Evolutionary conservation across 2,329 filamentous ascomycete species (phyloP), one percentile per base, ranked within the genome.

Genomic region (Nemania sp.): DNA sequence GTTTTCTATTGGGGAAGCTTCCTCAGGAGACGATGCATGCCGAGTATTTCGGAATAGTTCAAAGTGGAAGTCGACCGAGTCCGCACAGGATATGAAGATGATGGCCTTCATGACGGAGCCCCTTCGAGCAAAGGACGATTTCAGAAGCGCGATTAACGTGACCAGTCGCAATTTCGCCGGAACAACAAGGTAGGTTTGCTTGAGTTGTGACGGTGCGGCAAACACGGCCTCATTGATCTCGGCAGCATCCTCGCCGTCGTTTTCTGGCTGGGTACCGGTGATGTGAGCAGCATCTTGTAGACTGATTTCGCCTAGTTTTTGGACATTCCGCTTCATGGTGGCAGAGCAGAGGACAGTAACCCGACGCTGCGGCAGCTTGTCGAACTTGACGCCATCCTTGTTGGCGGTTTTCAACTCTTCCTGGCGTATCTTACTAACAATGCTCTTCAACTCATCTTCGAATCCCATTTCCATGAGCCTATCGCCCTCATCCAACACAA

Each of bases 381-480:
- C 85, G 39, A 89, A 80, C 2, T 79, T 75, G 3, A 83, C 77
- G 5, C 83, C 81, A 53, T 87, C 86, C 39, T 83, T 83, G 32
- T 85, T 86, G 57, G 83, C 84, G 57, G 83, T 83, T 39, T 83
- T 80, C 18, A 89, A 74, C 32, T 80, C 77, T 57, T 89, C 83
- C 46, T 87, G 78, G 64, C 92, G 88, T 57, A 98, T 85, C 64
- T 90, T 90, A 57, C 86, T 83, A 15, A 99, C 90, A 65, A 97
- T 94, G 62, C 89, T 90, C 72, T 91, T 90, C 61, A 99, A 86
- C 71, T 98, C 94, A 55, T 97, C 88, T 76, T 98, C 95, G 68
- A 99, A 99, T 0, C 95, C 95, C 71, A 98, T 83, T 72, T 99
- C 95, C 94, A 99, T 97, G 73, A 99, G 80, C n/a, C 95, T 86